Evolutionary conservation across 1,284 basidiomycete species (phyloP).

Genomic region (Pseudozyma pruni): DNA sequence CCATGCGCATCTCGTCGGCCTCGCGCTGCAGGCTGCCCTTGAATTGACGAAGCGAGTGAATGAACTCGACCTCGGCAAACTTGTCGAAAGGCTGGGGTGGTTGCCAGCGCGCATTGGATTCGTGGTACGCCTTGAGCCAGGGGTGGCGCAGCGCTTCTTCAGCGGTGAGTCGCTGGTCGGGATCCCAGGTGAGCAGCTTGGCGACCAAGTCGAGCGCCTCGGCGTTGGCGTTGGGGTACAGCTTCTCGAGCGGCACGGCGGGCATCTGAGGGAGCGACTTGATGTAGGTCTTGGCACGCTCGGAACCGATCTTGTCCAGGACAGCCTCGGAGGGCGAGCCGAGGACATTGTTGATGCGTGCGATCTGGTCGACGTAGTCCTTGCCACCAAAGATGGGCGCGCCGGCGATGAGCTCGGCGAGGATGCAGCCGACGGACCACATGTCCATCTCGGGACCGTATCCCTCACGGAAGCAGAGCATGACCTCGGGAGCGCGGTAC

Average conservation of each 20-base stretch:
- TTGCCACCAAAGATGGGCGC: slow-evolving; percentile 65
- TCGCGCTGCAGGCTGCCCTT: slow-evolving; percentile 59
- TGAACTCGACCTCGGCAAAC: slow-evolving; percentile 64
- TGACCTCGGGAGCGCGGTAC: slow-evolving; percentile 67
- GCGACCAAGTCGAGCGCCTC: slow-evolving; percentile 61
- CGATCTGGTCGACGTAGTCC: slow-evolving; percentile 67
- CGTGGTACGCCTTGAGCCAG: slow-evolving; percentile 64
- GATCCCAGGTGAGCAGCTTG: slow-evolving; percentile 64
- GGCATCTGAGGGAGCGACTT: slow-evolving; percentile 58
- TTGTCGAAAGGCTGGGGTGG: slow-evolving; percentile 55
- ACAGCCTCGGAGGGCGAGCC: slow-evolving; percentile 57
- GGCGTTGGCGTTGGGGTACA: slow-evolving; percentile 57
- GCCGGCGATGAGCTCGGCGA: slow-evolving; percentile 64
- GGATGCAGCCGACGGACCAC: slow-evolving; percentile 67
- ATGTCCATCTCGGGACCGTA: slow-evolving; percentile 67
- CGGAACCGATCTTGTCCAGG: slow-evolving; percentile 61
- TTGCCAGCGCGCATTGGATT: slow-evolving; percentile 55
- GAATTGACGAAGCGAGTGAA: slow-evolving; percentile 60
- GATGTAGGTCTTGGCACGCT: slow-evolving; percentile 61
- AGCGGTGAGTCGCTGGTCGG: slow-evolving; percentile 61
- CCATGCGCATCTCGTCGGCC: slow-evolving; percentile 57
- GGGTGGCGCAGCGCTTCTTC: slow-evolving; percentile 63
- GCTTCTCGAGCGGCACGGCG: slow-evolving; percentile 44
- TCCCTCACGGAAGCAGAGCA: slow-evolving; percentile 65
- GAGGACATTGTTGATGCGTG: slow-evolving; percentile 64